Conservation (phyloP, 257 asterid genomes). For the Knoxia roxburghii region DNA sequence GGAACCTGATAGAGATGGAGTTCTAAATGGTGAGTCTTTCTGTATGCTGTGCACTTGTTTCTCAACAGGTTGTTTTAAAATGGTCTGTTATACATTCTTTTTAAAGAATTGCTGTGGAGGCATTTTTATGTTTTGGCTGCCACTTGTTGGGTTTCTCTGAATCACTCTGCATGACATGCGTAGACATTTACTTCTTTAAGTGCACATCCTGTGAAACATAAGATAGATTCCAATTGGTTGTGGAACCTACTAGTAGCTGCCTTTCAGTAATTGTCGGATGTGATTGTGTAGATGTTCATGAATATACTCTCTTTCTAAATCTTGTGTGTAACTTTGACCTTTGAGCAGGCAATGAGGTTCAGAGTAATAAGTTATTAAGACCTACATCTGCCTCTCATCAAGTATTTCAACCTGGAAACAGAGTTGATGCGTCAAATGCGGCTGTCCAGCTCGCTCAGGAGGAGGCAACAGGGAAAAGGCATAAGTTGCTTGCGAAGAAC, state of each 20-base stretch:
- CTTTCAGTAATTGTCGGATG: not conserved
- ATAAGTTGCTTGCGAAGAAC: constrained; percentile 21
- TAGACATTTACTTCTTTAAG: not conserved
- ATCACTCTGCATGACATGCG: not conserved
- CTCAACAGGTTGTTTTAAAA: not conserved
- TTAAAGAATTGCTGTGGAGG: not conserved
- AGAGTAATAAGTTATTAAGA: constrained; percentile 23
- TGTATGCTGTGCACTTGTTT: constrained; percentile 6
- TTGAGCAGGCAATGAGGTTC: constrained; percentile 30
- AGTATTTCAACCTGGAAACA: constrained; percentile 29
- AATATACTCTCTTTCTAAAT: constrained; percentile 22
- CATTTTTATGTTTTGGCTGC: not conserved
- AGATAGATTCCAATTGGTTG: not conserved
- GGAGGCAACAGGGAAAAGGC: constrained; percentile 13
- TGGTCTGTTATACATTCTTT: not conserved
- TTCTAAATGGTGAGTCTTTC: constrained; percentile 46
- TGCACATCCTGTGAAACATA: not conserved
- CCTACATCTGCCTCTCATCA: constrained; percentile 28
- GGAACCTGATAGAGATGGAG: constrained; percentile 37
- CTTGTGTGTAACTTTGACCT: constrained; percentile 2
- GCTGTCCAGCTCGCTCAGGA: constrained; percentile 16
- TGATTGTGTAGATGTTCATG: constrained; percentile 10
- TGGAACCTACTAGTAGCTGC: not conserved
- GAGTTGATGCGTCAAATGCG: constrained; percentile 21
- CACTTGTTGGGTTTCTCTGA: not conserved